Conservation (phyloP, 352 stramenopile genomes). For the Globisporangium barbulae region DNA sequence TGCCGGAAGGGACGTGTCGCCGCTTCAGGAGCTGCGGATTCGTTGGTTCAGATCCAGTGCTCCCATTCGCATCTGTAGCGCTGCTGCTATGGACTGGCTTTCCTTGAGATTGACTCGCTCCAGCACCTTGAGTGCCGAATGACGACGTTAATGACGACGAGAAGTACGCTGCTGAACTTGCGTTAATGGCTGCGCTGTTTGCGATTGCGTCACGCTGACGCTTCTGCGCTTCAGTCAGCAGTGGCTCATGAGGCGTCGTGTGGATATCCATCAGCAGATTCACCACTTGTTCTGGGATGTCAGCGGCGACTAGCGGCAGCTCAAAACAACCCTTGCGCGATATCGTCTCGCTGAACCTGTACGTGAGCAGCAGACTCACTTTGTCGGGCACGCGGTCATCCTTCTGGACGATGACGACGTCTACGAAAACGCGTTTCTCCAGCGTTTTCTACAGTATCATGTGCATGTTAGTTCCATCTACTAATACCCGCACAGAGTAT, state of each 20-base stretch:
- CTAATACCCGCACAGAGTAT: background rate
- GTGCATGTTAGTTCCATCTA: background rate
- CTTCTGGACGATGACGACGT: conserved; percentile 29
- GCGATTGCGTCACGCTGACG: conserved; percentile 6
- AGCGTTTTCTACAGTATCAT: conserved; percentile 34
- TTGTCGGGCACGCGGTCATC: conserved; percentile 1
- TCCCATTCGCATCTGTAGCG: background rate
- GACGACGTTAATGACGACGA: background rate
- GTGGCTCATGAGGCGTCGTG: conserved; percentile 23
- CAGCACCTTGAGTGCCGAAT: background rate
- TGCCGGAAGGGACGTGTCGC: conserved; percentile 41
- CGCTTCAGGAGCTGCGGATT: conserved; percentile 34
- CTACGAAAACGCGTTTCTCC: conserved; percentile 30
- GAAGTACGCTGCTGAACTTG: background rate
- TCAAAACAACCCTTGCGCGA: conserved; percentile 47
- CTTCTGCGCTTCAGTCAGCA: conserved; percentile 30
- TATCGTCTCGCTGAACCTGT: conserved; percentile 60
- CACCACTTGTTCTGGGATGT: conserved; percentile 30
- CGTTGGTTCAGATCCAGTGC: background rate
- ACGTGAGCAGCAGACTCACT: conserved; percentile 44
- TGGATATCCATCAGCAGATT: conserved; percentile 41
- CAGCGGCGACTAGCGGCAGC: conserved; percentile 28
- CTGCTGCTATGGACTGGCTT: background rate
- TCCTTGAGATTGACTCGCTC: background rate
- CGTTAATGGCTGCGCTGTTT: background rate